phyloP scores from a whole-genome alignment of 768 basidiomycete genomes.

The Clathrus columnatus region DNA sequence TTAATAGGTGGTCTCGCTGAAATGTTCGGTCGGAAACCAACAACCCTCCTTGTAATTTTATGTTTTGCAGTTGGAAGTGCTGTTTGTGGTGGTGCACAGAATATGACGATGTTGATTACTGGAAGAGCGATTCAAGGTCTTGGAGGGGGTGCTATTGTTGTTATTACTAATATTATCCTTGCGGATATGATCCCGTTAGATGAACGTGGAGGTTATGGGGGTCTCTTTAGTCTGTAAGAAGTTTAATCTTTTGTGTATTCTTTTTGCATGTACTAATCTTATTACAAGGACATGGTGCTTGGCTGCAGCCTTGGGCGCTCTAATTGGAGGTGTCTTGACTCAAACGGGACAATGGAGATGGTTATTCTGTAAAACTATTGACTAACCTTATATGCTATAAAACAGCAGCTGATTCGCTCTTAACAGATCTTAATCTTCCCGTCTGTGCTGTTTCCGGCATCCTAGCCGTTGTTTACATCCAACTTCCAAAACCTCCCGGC shows the following conservation, averaged over 20 bases:
- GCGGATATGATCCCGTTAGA: constrained; percentile 26
- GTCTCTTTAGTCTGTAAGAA: constrained; percentile 22
- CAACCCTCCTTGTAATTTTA: constrained; percentile 17
- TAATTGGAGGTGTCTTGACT: constrained; percentile 29
- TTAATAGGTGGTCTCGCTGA: constrained; percentile 25
- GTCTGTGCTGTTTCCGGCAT: constrained; percentile 21
- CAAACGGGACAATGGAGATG: constrained; percentile 30
- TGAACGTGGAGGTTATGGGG: constrained; percentile 25
- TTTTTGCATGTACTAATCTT: constrained; percentile 11
- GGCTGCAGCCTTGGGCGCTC: constrained; percentile 26
- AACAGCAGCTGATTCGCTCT: not conserved
- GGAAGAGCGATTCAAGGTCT: constrained; percentile 24
- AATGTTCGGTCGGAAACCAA: constrained; percentile 25
- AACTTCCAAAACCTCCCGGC: constrained; percentile 27
- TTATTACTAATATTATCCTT: constrained; percentile 24
- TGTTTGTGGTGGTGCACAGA: constrained; percentile 25
- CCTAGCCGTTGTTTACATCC: constrained; percentile 24
- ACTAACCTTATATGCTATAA: not conserved
- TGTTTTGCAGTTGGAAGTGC: constrained; percentile 25
- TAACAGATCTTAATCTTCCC: constrained; percentile 32
- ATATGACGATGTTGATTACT: constrained; percentile 26
- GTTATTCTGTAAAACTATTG: constrained; percentile 31
- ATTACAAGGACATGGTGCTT: constrained; percentile 27
- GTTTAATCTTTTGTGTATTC: not conserved
- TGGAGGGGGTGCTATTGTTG: constrained; percentile 22